Conservation (phyloP, 75 land plant genomes). For the Cunninghamia lanceolata region DNA sequence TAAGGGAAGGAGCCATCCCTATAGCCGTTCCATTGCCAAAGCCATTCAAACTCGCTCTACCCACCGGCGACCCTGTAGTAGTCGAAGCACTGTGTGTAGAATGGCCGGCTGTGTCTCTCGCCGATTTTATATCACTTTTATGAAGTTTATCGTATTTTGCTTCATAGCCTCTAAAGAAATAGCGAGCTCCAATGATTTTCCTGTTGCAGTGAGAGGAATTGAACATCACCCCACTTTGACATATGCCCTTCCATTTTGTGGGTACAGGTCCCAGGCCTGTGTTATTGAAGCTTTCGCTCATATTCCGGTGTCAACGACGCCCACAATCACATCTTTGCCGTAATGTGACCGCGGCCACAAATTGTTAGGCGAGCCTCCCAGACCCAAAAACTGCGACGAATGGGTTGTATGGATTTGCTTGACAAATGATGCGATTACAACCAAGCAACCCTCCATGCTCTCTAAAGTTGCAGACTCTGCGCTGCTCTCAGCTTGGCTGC, state of each 20-base stretch:
- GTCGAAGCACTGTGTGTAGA: conserved; percentile 44
- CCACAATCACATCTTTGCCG: conserved; percentile 52
- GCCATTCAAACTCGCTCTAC: too few species aligned
- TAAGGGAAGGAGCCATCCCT: too few species aligned
- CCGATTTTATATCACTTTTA: conserved; percentile 5
- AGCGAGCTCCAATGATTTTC: conserved; percentile 41
- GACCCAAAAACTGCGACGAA: too few species aligned
- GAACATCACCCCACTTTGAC: conserved; percentile 17
- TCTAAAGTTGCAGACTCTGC: conserved; percentile 34
- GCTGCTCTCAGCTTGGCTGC: conserved; percentile 35
- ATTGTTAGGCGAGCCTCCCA: conserved; percentile 13
- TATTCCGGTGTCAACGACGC: conserved; percentile 29
- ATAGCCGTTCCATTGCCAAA: too few species aligned
- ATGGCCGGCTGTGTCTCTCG: conserved; percentile 31
- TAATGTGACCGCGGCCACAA: conserved; percentile 39
- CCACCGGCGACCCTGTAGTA: conserved; percentile 23
- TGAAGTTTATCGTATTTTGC: conserved; percentile 9
- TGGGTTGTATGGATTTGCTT: conserved; percentile 51
- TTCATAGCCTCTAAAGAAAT: conserved; percentile 28
- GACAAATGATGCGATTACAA: conserved; percentile 16
- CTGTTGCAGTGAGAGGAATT: conserved; percentile 33
- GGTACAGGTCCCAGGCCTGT: too few species aligned
- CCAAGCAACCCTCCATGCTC: conserved; percentile 31
- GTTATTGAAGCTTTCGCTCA: too few species aligned
- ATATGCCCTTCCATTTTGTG: conserved; percentile 27